Evolutionary conservation across 352 stramenopile species (phyloP).

Genomic region (Phytopythium litorale): DNA sequence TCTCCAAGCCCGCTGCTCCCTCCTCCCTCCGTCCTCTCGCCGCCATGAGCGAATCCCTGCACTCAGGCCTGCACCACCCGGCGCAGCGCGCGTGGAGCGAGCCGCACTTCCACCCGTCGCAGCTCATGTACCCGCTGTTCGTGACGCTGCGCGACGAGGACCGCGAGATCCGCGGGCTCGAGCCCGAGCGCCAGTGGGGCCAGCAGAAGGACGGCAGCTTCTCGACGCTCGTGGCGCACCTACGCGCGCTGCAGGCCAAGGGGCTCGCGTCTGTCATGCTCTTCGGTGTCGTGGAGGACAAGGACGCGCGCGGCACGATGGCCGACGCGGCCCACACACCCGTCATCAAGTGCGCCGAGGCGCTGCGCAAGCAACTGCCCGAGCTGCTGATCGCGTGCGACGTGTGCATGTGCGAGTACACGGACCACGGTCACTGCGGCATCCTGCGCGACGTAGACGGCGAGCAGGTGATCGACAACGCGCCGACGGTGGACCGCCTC

Average conservation of each 20-base stretch:
- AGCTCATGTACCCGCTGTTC: slow-evolving; percentile 90
- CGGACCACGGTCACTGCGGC: slow-evolving; percentile 85
- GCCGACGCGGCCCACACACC: slow-evolving; percentile 72
- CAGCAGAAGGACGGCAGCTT: slow-evolving; percentile 57
- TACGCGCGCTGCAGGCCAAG: slow-evolving; percentile 67
- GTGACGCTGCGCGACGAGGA: slow-evolving; percentile 72
- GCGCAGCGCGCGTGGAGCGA: slow-evolving; percentile 83
- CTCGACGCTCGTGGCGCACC: slow-evolving; percentile 65
- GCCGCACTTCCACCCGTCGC: slow-evolving; percentile 82
- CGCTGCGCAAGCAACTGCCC: slow-evolving; percentile 57
- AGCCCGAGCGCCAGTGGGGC: slow-evolving; percentile 86
- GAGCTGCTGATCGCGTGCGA: slow-evolving; percentile 84
- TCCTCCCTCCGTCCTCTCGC: too few relatives aligned
- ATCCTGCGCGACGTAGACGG: slow-evolving; percentile 86
- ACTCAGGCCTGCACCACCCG: slow-evolving; percentile 80
- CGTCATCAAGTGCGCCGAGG: slow-evolving; percentile 69
- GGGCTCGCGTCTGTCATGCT: slow-evolving; percentile 85
- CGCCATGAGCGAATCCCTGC: slow-evolving; percentile 27
- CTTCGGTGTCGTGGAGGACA: slow-evolving; percentile 85
- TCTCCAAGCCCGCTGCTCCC: neutral
- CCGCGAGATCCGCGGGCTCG: slow-evolving; percentile 68
- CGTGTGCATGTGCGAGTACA: slow-evolving; percentile 91
- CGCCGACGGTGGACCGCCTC: slow-evolving; percentile 95
- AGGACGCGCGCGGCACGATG: slow-evolving; percentile 72
- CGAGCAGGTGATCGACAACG: slow-evolving; percentile 96